Base-by-base conservation (phyloP, 2,329 filamentous ascomycete species). In the Botrytis elliptica region DNA sequence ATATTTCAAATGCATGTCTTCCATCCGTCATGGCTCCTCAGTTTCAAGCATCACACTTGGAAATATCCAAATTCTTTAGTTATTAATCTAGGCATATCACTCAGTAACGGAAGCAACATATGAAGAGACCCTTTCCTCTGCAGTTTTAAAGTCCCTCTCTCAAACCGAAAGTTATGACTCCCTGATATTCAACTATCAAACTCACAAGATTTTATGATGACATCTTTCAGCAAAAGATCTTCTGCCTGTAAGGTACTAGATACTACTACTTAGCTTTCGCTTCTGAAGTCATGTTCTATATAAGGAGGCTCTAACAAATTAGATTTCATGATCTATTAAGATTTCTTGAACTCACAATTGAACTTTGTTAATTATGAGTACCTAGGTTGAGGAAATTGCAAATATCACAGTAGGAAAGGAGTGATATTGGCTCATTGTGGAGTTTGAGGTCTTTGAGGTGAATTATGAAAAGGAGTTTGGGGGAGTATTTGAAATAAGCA, bases 301-400 rank as follows among this genome's bases (percentile, higher is more conserved):
- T 5, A n/a, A n/a, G 25, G 0, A 14, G 25, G 3, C 46, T 52
- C 22, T 25, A 2, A 4, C 1, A n/a, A n/a, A 0, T 16, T 16
- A 29, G n/a, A 18, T 8, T 3, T n/a, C 25, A 29, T 4, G 1
- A 29, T n/a, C 12, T 29, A 14, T 2, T 6, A 6, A 52, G 6
- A 0, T 52, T 52, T n/a, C 0, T 55, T n/a, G 25, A 6, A 14
- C 25, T n/a, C 25, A 55, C 2, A 16, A 40, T 0, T 40, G 12
- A 40, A 40, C 2, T 40, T 40, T 40, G 40, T 5, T 38, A 4
- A 12, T 14, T 40, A 12, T 42, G 12, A 42, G 14, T 42, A 42
- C 4, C 40, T 16, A 16, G 12, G 14, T 42, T 5, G 25, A 55
- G 25, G 1, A 18, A 7, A 4, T 57, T 33, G 6, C 14, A 57